Evolutionary conservation across 345 rosid species (phyloP).

Genomic region (Hibiscus trionum): DNA sequence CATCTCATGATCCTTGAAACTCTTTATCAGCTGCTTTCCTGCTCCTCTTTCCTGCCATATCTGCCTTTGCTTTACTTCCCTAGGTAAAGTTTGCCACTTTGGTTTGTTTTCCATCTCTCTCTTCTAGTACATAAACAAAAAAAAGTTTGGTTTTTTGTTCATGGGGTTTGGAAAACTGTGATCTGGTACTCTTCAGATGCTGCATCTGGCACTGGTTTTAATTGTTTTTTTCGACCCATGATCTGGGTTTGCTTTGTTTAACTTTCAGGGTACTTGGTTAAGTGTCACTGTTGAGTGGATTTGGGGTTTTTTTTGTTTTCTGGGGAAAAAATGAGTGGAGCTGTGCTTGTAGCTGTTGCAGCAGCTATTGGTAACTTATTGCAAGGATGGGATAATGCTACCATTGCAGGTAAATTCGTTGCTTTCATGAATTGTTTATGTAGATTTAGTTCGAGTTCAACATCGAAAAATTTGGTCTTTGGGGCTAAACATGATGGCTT

Average conservation of each 20-base stretch:
- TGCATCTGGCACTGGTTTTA: too few relatives aligned
- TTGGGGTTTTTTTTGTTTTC: constrained; percentile 1
- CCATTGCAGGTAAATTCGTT: constrained; percentile 67
- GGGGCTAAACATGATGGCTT: constrained; percentile 1
- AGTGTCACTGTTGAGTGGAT: constrained; percentile 11
- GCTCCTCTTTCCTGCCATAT: constrained; percentile 8
- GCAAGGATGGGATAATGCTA: constrained; percentile 99
- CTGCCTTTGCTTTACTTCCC: constrained; percentile 17
- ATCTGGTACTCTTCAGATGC: too few relatives aligned
- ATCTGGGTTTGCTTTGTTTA: not conserved
- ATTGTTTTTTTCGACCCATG: not conserved
- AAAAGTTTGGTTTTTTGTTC: too few relatives aligned
- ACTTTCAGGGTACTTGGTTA: not conserved
- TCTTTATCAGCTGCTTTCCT: constrained; percentile 8
- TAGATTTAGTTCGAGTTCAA: not conserved
- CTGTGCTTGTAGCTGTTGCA: constrained; percentile 82
- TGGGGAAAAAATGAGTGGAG: constrained; percentile 53
- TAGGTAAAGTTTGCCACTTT: constrained; percentile 16
- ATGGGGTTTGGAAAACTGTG: too few relatives aligned
- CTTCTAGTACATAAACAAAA: too few relatives aligned
- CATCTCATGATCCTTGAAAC: constrained; percentile 33
- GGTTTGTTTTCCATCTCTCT: not conserved
- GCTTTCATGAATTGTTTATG: not conserved
- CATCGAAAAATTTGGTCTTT: not conserved
- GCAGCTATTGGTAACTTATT: constrained; percentile 89